Conservation (phyloP, 2,329 filamentous ascomycete genomes). For the Penicillium fuscoglaucum region DNA sequence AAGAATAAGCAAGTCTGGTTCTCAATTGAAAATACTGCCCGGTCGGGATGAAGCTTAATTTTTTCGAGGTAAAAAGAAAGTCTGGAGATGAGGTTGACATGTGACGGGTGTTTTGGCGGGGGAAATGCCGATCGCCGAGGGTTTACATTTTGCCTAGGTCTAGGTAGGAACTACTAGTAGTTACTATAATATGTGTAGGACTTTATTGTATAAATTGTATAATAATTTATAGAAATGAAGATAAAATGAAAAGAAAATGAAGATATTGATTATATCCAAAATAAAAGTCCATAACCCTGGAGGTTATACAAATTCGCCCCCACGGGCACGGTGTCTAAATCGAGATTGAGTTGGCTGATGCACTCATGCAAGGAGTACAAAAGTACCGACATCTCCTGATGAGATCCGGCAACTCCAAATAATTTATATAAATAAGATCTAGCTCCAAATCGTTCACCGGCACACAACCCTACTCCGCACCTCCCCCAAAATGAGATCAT, state of each 20-base stretch:
- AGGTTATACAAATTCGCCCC: not conserved
- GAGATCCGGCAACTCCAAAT: not conserved
- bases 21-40: not conserved
- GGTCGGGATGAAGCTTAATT: not conserved
- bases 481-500: not conserved
- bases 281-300: not conserved
- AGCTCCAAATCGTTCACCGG: not conserved
- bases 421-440: not conserved
- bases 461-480: not conserved
- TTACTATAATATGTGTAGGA: not conserved
- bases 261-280: not conserved
- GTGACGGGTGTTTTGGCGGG: conserved; percentile 29
- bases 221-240: not conserved
- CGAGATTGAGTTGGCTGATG: not conserved
- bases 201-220: not conserved
- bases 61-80: conserved; percentile 3
- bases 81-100: conserved; percentile 19
- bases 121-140: conserved; percentile 31
- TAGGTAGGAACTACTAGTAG: not conserved
- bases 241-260: too few species aligned
- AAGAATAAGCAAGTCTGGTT: not conserved
- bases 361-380: not conserved
- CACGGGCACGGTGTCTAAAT: not conserved
- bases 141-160: not conserved
- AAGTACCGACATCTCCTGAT: not conserved